These are phyloP conservation scores for Fusarium sp. DNA, from an alignment of 2,329 filamentous ascomycete genomes.

Conservation along the genomic window DNA sequence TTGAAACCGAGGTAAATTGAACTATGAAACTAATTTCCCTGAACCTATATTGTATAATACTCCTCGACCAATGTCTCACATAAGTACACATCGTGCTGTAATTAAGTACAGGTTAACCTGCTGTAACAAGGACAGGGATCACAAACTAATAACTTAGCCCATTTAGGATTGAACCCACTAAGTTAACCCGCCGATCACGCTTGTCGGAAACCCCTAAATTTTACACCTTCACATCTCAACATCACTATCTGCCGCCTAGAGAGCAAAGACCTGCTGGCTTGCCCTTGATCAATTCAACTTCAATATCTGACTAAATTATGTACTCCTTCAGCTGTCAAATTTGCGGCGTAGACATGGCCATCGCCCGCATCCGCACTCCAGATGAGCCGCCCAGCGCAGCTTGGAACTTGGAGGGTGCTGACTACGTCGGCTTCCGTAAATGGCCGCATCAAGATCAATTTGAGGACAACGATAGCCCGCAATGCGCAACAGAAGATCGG, in stretches of 20 bases:
- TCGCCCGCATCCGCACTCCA: background rate
- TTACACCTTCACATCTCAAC: background rate
- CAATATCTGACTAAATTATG: accelerated
- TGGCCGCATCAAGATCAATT: background rate
- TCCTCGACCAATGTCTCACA: too few species aligned
- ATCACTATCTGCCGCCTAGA: too few species aligned
- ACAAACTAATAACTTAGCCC: too few species aligned
- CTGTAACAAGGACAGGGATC: background rate
- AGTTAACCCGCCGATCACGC: background rate
- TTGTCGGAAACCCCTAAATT: background rate
- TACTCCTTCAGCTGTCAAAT: background rate
- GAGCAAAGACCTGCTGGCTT: too few species aligned
- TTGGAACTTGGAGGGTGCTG: background rate
- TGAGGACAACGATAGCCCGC: background rate
- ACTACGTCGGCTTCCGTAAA: background rate
- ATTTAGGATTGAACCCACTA: too few species aligned
- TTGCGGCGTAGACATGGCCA: constrained; percentile 4
- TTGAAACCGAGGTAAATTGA: background rate
- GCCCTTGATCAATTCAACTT: accelerated
- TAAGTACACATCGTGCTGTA: too few species aligned
- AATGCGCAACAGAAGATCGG: background rate
- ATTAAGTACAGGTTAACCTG: background rate
- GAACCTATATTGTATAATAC: too few species aligned
- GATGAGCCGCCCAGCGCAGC: background rate
- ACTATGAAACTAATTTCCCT: background rate